Evolutionary conservation across 1,284 basidiomycete species (phyloP).

Genomic region (Bondarzewia mesenterica): DNA sequence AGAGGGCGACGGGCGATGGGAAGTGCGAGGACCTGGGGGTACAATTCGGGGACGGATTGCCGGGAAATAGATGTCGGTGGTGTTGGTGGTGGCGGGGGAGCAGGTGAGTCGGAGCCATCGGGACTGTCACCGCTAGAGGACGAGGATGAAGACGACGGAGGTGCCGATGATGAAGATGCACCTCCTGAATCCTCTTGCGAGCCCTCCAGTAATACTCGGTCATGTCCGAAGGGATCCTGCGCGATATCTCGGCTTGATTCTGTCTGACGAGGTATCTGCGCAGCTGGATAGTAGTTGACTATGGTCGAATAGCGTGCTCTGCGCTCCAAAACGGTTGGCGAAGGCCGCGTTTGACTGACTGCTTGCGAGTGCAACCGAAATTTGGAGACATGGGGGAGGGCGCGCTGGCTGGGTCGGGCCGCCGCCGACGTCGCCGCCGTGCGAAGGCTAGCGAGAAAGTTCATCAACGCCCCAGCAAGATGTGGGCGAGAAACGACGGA

Average conservation of each 20-base stretch:
- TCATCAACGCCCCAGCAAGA: constrained; percentile 2
- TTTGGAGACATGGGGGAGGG: no score
- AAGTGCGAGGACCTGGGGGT: constrained; percentile 92
- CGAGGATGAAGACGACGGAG: constrained; percentile 16
- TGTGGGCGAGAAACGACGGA: neutral
- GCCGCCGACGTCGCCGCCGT: constrained; percentile 6
- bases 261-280: neutral
- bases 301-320: constrained; percentile 6
- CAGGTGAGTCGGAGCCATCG: constrained; percentile 18
- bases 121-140: constrained; percentile 18
- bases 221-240: constrained; percentile 16
- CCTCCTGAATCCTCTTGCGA: constrained; percentile 11
- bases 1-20: constrained; percentile 94
- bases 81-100: constrained; percentile 24
- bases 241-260: constrained; percentile 2
- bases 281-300: constrained; percentile 2
- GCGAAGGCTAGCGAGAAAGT: constrained; percentile 5
- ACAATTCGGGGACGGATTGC: constrained; percentile 79
- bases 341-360: neutral
- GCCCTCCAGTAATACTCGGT: constrained; percentile 12
- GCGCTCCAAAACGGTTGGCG: neutral
- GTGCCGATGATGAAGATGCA: constrained; percentile 14
- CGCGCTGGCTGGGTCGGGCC: constrained; percentile 1
- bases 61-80: constrained; percentile 61
- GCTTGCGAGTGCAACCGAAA: neutral